These are phyloP conservation scores for Eucommia ulmoides DNA, from an alignment of 257 asterid species.

Conservation along the genomic window DNA sequence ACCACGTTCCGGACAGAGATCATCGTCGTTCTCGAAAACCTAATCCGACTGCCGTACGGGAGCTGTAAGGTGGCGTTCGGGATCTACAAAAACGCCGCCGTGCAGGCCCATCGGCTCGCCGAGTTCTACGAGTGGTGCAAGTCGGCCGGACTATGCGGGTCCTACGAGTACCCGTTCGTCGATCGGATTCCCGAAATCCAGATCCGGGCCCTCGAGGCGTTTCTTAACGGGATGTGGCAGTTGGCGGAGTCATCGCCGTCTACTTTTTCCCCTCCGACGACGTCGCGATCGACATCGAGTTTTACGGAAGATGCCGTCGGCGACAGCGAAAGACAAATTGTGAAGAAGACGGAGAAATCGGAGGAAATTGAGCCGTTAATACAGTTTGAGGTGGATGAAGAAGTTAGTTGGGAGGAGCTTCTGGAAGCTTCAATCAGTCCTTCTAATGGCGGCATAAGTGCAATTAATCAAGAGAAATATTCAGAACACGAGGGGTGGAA, in stretches of 20 bases:
- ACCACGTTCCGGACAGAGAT: constrained; percentile 23
- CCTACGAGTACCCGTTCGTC: constrained; percentile 39
- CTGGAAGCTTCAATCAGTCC: constrained; percentile 46
- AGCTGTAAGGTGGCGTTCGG: constrained; percentile 33
- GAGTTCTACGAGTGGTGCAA: constrained; percentile 42
- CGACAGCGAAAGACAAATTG: constrained; percentile 3
- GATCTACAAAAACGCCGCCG: constrained; percentile 47
- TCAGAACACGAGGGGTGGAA: constrained; percentile 31
- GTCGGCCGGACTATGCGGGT: constrained; percentile 36
- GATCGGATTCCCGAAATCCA: constrained; percentile 45
- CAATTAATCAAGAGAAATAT: too few species aligned
- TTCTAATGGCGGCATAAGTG: too few species aligned
- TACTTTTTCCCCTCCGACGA: not conserved
- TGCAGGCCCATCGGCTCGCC: constrained; percentile 32
- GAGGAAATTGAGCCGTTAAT: constrained; percentile 33
- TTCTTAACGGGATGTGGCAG: constrained; percentile 58
- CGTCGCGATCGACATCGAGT: constrained; percentile 13
- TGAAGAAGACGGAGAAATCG: too few species aligned
- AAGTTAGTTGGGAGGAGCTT: constrained; percentile 44
- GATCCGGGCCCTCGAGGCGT: constrained; percentile 38
- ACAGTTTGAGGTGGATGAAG: constrained; percentile 26
- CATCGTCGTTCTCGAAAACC: constrained; percentile 33
- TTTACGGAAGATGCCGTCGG: constrained; percentile 14
- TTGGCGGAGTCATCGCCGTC: constrained; percentile 37
- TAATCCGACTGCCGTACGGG: constrained; percentile 35